Evolutionary conservation across 1,284 basidiomycete genomes (phyloP), one percentile per base, ranked within the genome.

Genomic region (Pterula multifida): DNA sequence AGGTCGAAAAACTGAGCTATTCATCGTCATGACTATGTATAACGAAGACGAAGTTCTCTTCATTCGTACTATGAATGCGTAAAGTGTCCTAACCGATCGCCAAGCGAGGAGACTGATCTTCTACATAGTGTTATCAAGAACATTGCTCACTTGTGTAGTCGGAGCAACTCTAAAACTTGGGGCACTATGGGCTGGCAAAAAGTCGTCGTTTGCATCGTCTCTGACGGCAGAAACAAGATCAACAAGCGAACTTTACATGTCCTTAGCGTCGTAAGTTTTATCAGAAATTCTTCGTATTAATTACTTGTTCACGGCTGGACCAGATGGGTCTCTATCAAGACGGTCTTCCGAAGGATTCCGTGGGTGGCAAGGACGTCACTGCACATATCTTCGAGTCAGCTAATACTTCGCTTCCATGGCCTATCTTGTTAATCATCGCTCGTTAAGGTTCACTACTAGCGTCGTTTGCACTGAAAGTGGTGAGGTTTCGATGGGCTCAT

Each of bases 281-380:
- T 53, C 19, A 32, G 19, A 4, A 49, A 23, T 11, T 6, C 26
- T 24, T 50, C 26, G 19, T 21, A 26, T 48, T 47, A 32, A 47
- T n/a, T 46, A 25, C 12, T 26, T 22, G 56, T 36, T 26, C 45
- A 36, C 35, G 25, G 13, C 36, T 24, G 3, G 11, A 57, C 55
- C 60, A 90, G 73, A 94, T 97, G 91, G 94, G 94, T 26, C 88
- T 87, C 58, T 97, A 95, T 65, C 91, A 95, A 68, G 93, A 97
- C 67, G 93, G 93, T 55, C 81, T 97, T 51, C 90, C 92, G 59
- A 96, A 97, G 66, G 88, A 94, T 63, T 84, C 86, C 2, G 86
- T 97, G 45, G 90, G 76, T 23, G 90, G 89, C 49, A 94, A 94
- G 65, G 90, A 93, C 56, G 92, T 95, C 19, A 87, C 85, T n/a